These are phyloP conservation scores for Ochetophila trinervis DNA, from an alignment of 306 rosid genomes.

Conservation along the genomic window DNA sequence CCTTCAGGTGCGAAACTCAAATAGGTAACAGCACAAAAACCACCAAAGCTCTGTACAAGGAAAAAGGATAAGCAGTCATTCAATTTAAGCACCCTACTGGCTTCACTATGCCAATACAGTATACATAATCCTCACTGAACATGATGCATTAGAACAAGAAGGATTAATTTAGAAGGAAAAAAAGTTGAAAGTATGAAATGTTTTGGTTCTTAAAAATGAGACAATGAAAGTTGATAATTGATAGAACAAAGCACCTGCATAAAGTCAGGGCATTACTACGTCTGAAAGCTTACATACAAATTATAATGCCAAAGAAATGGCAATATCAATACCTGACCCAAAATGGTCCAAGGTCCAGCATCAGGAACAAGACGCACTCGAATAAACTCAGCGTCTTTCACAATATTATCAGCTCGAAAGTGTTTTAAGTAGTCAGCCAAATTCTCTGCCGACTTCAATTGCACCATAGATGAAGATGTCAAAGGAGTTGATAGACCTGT, in stretches of 20 bases:
- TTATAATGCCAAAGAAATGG: conserved; percentile 19
- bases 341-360: conserved; percentile 78
- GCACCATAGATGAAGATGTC: conserved; percentile 79
- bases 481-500: conserved; percentile 94
- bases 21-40: conserved; percentile 91
- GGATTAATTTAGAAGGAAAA: conserved; percentile 5
- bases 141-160: not conserved
- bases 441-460: conserved; percentile 62
- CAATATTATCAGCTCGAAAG: conserved; percentile 92
- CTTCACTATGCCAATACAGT: conserved; percentile 20
- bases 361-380: conserved; percentile 79
- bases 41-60: conserved; percentile 76
- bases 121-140: not conserved
- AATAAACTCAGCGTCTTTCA: conserved; percentile 87
- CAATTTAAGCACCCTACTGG: conserved; percentile 19
- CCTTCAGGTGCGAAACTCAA: conserved; percentile 92
- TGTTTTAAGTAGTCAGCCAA: conserved; percentile 62
- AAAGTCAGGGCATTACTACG: not conserved
- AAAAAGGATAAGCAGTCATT: conserved; percentile 24
- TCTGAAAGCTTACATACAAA: conserved; percentile 19
- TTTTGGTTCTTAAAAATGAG: not conserved
- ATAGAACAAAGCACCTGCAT: not conserved
- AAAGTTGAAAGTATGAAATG: not conserved
- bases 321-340: conserved; percentile 79
- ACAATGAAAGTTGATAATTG: not conserved